Percentiles rank a stretch among this genome's conserved stretches.
Evolutionary conservation across 306 rosid genomes (phyloP).

Genomic region (Rosa chinensis): DNA sequence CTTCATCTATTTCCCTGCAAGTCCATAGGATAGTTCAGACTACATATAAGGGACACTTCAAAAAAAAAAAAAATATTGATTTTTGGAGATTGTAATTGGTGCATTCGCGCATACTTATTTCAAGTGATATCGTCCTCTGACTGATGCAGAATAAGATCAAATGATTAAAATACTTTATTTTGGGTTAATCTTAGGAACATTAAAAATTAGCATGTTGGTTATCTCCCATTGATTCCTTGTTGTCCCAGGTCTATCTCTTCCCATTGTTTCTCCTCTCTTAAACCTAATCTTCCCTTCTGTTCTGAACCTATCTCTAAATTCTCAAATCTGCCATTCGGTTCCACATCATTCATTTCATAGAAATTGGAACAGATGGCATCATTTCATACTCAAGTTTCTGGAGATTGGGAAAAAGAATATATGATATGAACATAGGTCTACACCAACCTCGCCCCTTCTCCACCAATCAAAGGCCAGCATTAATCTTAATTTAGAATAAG

Average conservation of each 20-base stretch:
- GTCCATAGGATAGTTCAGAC: conserved; percentile 25
- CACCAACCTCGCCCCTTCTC: background rate
- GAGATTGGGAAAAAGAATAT: background rate
- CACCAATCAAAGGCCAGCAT: background rate
- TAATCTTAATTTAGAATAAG: background rate
- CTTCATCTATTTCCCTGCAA: conserved; percentile 87
- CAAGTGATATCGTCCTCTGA: background rate
- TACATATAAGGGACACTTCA: background rate
- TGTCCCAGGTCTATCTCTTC: background rate
- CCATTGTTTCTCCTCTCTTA: background rate
- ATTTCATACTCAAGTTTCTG: background rate
- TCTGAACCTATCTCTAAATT: conserved; percentile 1
- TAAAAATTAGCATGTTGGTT: background rate
- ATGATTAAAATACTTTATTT: background rate
- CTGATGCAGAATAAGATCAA: background rate
- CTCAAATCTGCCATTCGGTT: background rate
- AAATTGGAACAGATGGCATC: background rate
- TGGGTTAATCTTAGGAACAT: background rate
- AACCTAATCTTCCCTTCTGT: background rate
- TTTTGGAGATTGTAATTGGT: background rate
- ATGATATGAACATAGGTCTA: background rate
- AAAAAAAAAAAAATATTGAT: background rate
- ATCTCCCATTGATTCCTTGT: background rate
- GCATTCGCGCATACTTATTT: no score
- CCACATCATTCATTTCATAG: background rate